Evolutionary conservation across 108 stramenopile genomes (phyloP).

Genomic region (Cyclotella cryptica): DNA sequence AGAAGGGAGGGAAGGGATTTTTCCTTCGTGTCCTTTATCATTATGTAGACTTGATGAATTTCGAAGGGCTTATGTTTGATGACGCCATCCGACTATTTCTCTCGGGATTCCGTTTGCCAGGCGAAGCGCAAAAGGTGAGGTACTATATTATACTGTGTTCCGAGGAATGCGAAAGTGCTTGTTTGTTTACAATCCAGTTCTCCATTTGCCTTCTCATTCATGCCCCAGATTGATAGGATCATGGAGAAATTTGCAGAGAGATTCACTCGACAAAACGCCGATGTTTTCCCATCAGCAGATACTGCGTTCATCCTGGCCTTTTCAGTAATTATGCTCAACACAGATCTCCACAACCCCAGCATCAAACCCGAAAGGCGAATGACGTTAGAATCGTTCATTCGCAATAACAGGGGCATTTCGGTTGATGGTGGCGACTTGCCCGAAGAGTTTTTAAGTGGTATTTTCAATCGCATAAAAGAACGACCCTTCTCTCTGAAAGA

Average conservation of each 20-base stretch:
- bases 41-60: conserved; percentile 92
- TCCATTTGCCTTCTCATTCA: background rate
- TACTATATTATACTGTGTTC: no score
- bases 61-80: conserved; percentile 91
- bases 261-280: conserved; percentile 87
- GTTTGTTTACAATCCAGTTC: background rate
- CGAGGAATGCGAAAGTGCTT: background rate
- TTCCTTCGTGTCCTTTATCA: conserved; percentile 91
- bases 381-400: conserved; percentile 93
- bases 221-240: conserved; percentile 94
- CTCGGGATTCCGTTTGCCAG: conserved; percentile 97
- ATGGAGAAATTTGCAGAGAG: conserved; percentile 99
- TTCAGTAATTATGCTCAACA: conserved; percentile 99
- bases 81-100: conserved; percentile 97
- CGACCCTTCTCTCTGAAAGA: conserved; percentile 96
- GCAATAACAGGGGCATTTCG: conserved; percentile 96
- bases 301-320: conserved; percentile 99
- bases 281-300: conserved; percentile 96
- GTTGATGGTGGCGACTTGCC: conserved; percentile 94
- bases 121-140: conserved; percentile 96
- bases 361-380: conserved; percentile 93
- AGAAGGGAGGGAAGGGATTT: conserved; percentile 89
- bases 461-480: conserved; percentile 94
- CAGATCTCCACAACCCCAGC: conserved; percentile 99
- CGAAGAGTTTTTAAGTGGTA: conserved; percentile 87